phyloP scores from a whole-genome alignment of 306 rosid genomes.

The Cucurbita argyrosperma region DNA sequence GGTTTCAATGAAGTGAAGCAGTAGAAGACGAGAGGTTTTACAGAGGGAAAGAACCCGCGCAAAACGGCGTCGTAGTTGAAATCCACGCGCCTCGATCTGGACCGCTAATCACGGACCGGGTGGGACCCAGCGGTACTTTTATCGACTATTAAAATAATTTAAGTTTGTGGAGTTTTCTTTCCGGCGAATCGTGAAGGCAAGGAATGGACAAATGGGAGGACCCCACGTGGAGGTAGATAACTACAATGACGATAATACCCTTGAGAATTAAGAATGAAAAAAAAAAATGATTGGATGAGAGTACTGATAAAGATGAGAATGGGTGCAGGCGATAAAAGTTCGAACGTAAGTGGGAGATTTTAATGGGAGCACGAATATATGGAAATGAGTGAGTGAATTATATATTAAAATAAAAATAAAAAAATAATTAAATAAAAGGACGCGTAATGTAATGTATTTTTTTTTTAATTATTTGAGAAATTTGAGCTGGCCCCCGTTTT shows the following conservation, averaged over 20 bases:
- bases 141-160: background rate
- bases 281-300: background rate
- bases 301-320: background rate
- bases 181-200: background rate
- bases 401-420: no score
- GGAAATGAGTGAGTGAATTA: background rate
- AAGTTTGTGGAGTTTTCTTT: background rate
- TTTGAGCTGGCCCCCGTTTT: background rate
- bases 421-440: background rate
- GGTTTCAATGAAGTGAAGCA: background rate
- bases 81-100: background rate
- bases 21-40: background rate
- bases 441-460: background rate
- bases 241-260: background rate
- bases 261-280: background rate
- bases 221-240: background rate
- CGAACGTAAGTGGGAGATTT: background rate
- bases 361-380: background rate
- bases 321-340: background rate
- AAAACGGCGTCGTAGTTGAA: background rate
- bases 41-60: background rate
- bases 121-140: background rate
- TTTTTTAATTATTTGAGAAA: background rate
- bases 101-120: background rate
- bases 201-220: background rate